Percentiles rank a stretch among this genome's conserved stretches.
Evolutionary conservation across 495 filamentous ascomycete species (phyloP).

Genomic region (Aspergillus cristatus): DNA sequence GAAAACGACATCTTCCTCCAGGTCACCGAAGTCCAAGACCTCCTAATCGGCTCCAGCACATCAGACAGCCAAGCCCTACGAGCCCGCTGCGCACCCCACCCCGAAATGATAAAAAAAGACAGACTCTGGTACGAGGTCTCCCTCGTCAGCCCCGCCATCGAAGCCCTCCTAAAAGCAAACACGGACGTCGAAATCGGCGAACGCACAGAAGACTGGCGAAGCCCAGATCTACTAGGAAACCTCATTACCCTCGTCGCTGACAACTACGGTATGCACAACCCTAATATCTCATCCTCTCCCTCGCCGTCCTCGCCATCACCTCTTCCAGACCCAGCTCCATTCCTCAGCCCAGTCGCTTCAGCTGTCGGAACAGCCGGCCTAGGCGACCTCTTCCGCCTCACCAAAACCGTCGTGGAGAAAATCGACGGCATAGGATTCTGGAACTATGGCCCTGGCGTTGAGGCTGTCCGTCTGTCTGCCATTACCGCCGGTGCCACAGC

Average conservation of each 20-base stretch:
- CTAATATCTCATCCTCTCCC: too few relatives aligned
- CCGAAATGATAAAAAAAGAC: slow-evolving; percentile 22
- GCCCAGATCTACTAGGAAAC: slow-evolving; percentile 18
- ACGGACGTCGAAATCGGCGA: slow-evolving; percentile 22
- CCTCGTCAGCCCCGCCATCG: slow-evolving; percentile 22
- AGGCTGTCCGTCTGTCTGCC: background rate
- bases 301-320: background rate
- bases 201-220: slow-evolving; percentile 18
- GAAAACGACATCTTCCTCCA: slow-evolving; percentile 24
- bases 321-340: too few relatives aligned
- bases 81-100: slow-evolving; percentile 12
- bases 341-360: slow-evolving; percentile 8
- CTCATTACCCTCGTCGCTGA: slow-evolving; percentile 3
- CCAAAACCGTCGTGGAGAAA: slow-evolving; percentile 21
- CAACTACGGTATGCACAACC: background rate
- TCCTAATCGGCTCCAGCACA: slow-evolving; percentile 12
- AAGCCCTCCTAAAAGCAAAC: slow-evolving; percentile 20
- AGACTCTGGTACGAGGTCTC: slow-evolving; percentile 39
- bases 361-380: slow-evolving; percentile 23
- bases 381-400: slow-evolving; percentile 19
- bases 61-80: slow-evolving; percentile 7
- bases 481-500: background rate
- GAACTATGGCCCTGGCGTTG: slow-evolving; percentile 15
- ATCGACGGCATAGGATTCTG: slow-evolving; percentile 29
- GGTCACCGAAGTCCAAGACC: slow-evolving; percentile 33